A percentile compares a stretch with the other conserved stretches of the same genome.
phyloP scores from a whole-genome alignment of 169 alveolate genomes.

The Cryptosporidium ryanae region DNA sequence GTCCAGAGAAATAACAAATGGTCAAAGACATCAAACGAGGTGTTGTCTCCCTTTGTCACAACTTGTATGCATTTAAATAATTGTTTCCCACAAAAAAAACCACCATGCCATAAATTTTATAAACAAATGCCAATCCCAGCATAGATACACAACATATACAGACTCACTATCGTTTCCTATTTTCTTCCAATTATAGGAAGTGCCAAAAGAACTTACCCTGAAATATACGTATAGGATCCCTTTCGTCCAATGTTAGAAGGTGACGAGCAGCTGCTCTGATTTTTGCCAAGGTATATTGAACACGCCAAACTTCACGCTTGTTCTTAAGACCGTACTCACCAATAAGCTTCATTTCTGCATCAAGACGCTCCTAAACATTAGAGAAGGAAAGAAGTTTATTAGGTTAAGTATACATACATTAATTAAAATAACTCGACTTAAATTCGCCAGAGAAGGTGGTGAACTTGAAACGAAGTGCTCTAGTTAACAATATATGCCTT shows the following conservation, averaged over 20 bases:
- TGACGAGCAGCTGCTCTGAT: conserved; percentile 99
- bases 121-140: no score
- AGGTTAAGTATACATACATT: not conserved
- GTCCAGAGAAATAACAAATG: not conserved
- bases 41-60: no score
- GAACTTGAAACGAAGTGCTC: not conserved
- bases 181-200: not conserved
- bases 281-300: conserved; percentile 96
- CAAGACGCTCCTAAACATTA: conserved; percentile 90
- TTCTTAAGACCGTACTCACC: conserved; percentile 99
- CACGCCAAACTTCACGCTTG: conserved; percentile 99
- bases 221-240: conserved; percentile 94
- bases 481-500: not conserved
- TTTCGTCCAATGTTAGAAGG: conserved; percentile 96
- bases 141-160: not conserved
- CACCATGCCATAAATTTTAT: no score
- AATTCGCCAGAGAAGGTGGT: not conserved
- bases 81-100: no score
- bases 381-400: conserved; percentile 15
- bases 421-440: no score
- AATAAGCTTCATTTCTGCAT: conserved; percentile 94
- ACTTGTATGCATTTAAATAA: no score
- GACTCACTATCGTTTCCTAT: not conserved
- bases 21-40: no score
- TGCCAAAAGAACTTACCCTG: conserved; percentile 85